Evolutionary conservation across 768 basidiomycete genomes (phyloP), one percentile per base, ranked within the genome.

Genomic region (Podaxis sp.): DNA sequence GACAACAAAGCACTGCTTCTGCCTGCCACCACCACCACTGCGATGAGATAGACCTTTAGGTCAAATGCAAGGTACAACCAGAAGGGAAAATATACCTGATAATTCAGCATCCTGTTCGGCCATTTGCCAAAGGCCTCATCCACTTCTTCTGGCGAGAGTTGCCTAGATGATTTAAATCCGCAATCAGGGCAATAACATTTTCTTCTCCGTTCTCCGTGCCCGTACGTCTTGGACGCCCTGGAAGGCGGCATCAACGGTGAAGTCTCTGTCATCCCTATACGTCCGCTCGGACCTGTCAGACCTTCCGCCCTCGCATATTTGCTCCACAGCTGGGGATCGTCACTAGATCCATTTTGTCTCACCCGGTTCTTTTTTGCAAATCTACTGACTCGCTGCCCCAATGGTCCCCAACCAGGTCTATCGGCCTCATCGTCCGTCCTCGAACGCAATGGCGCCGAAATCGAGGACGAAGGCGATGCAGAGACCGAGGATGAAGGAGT

Each of bases 11-110:
- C 20, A 89, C 70, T 4, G 87, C 84, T 66, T 89, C 84, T 1
- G 89, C 56, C 58, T 85, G 84, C 89, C 88, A 89, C 87, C 87
- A 86, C 91, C 92, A 94, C 91, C 91, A 93, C 91, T 93, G 66
- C 15, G 36, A 50, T 28, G 6, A 49, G 26, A 53, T 3, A 10
- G 20, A 33, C 10, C 33, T 33, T 60, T 20, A 56, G 36, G 10
- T n/a, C 10, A 33, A 8, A 8, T 37, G 38, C 36, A 28, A 49
- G n/a, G 28, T 51, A 52, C 4, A 36, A 40, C 28, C 6, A 51
- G 58, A 55, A 58, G 37, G 13, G 40, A 36, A 6, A 6, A 12
- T 79, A 66, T 73, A 92, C 91, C 73, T 86, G 85, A 66, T 77
- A 76, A 74, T 91, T 92, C n/a, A 89, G 67, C 63, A 89, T 69